Evolutionary conservation across 75 land plant species (phyloP).

Genomic region (Selaginella tamariscina): DNA sequence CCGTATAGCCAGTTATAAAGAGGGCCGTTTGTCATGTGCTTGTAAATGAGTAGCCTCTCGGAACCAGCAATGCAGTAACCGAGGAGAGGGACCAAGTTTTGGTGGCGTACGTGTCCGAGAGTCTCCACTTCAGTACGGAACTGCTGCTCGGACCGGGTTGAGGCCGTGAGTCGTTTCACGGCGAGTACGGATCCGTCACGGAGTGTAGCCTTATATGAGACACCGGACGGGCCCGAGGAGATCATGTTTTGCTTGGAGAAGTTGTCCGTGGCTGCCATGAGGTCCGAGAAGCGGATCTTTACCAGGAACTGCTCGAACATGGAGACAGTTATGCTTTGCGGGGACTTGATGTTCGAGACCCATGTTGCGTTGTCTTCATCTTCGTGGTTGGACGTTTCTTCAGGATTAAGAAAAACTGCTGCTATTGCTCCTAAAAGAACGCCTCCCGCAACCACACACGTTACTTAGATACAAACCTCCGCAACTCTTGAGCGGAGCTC

Average conservation of each 20-base stretch:
- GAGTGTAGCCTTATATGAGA: neutral
- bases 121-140: neutral
- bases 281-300: constrained; percentile 4
- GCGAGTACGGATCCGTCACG: constrained; percentile 9
- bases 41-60: neutral
- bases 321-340: neutral
- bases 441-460: neutral
- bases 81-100: neutral
- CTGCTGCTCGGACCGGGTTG: neutral
- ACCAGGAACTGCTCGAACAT: constrained; percentile 7
- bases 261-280: constrained; percentile 3
- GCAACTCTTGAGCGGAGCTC: constrained; percentile 7
- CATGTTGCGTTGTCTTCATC: neutral
- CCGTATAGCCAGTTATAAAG: constrained; percentile 2
- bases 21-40: constrained; percentile 6
- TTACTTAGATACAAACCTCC: neutral
- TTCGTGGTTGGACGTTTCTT: neutral
- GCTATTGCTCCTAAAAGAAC: neutral
- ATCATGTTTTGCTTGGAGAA: neutral
- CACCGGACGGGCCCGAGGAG: neutral
- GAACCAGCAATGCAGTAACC: constrained; percentile 6
- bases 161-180: neutral
- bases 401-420: neutral
- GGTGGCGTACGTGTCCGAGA: neutral
- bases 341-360: neutral